phyloP scores from a whole-genome alignment of 106 monocot species.

The Hemerocallis citrina region DNA sequence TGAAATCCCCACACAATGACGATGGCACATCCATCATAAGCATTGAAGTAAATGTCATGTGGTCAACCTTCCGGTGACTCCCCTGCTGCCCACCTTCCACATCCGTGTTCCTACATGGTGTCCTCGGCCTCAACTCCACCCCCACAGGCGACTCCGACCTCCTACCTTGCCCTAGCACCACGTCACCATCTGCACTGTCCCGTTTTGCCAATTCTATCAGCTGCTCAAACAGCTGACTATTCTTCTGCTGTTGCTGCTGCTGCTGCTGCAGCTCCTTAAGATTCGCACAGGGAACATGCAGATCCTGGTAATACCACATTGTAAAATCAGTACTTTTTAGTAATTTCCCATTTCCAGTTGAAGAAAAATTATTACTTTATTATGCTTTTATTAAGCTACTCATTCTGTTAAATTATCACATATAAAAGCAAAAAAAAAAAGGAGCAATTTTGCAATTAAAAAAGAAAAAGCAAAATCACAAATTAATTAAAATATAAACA shows the following conservation, averaged over 20 bases:
- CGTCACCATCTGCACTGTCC: slow-evolving; percentile 13
- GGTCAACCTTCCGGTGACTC: slow-evolving; percentile 1
- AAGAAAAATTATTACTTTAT: too few relatives aligned
- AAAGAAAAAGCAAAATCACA: too few relatives aligned
- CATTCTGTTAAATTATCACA: too few relatives aligned
- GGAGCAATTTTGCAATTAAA: too few relatives aligned
- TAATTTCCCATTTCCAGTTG: too few relatives aligned
- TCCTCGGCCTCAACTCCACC: slow-evolving; percentile 17
- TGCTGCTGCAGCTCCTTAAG: too few relatives aligned
- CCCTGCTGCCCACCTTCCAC: slow-evolving; percentile 10
- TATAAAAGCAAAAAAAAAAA: too few relatives aligned
- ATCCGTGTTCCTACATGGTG: slow-evolving; percentile 25
- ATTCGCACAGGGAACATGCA: slow-evolving; percentile 12
- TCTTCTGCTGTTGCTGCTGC: slow-evolving; percentile 7
- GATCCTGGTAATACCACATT: too few relatives aligned
- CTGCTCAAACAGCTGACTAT: slow-evolving; percentile 29
- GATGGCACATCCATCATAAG: slow-evolving; percentile 41
- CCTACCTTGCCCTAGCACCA: not conserved
- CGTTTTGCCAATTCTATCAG: slow-evolving; percentile 53
- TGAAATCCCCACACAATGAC: slow-evolving; percentile 12
- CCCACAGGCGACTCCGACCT: not conserved
- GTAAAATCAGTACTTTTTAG: too few relatives aligned
- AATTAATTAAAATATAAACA: too few relatives aligned
- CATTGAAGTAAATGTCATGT: slow-evolving; percentile 46
- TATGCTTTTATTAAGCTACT: too few relatives aligned